Evolutionary conservation across 257 asterid genomes (phyloP).

Genomic region (Nicotiana benthamiana): DNA sequence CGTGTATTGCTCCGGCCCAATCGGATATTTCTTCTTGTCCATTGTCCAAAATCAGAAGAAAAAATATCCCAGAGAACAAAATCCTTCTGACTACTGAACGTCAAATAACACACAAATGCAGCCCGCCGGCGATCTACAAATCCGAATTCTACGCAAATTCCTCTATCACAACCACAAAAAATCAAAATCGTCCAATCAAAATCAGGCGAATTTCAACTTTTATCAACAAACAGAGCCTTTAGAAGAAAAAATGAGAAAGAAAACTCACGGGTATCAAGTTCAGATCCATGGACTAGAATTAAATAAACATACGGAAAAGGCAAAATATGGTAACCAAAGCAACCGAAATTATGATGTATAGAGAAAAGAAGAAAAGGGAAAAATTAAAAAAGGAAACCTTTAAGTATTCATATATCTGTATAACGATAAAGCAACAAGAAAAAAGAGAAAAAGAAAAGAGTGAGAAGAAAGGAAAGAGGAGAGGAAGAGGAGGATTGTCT

Average conservation of each 20-base stretch:
- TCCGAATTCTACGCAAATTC: slow-evolving; percentile 28
- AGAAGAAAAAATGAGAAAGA: background rate
- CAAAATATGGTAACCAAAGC: background rate
- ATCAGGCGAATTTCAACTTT: background rate
- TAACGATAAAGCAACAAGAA: background rate
- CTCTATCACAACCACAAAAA: slow-evolving; percentile 1
- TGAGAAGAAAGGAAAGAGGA: slow-evolving; percentile 1
- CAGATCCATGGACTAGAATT: slow-evolving; percentile 14
- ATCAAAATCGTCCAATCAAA: background rate
- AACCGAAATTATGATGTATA: background rate
- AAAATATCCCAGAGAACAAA: background rate
- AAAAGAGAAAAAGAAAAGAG: background rate
- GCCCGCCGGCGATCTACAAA: slow-evolving; percentile 25
- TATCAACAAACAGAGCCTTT: slow-evolving; percentile 6
- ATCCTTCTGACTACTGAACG: slow-evolving; percentile 17
- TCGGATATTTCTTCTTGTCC: slow-evolving; percentile 91
- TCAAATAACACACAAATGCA: slow-evolving; percentile 26
- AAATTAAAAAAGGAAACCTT: background rate
- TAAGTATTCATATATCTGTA: slow-evolving; percentile 5
- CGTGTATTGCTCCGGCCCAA: slow-evolving; percentile 74
- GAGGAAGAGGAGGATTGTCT: background rate
- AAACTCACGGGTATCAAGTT: slow-evolving; percentile 3
- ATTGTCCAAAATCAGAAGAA: slow-evolving; percentile 12
- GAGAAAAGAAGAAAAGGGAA: background rate
- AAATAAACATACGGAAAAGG: slow-evolving; percentile 2